Evolutionary conservation across 2,329 filamentous ascomycete genomes (phyloP).

Genomic region (Rutstroemia sp.): DNA sequence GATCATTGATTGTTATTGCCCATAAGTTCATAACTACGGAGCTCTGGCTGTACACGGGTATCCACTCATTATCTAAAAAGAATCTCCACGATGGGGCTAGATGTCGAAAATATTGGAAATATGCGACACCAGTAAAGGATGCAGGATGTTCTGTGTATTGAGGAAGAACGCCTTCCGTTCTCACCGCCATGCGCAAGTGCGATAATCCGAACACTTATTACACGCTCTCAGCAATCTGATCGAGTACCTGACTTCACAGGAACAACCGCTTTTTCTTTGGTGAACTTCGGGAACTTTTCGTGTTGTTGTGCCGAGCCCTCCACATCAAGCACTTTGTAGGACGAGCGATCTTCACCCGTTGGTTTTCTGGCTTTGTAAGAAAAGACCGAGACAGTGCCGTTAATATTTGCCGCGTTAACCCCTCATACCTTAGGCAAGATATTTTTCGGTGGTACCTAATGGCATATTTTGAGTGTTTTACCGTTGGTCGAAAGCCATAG

Average conservation of each 20-base stretch:
- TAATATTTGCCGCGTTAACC: background rate
- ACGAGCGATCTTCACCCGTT: background rate
- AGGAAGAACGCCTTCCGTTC: background rate
- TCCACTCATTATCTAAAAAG: constrained; percentile 3
- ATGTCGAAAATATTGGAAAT: background rate
- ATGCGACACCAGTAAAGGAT: background rate
- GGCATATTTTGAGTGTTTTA: too few species aligned
- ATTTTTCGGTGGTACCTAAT: too few species aligned
- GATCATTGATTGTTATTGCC: background rate
- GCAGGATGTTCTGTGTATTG: background rate
- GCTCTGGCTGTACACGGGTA: background rate
- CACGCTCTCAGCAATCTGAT: too few species aligned
- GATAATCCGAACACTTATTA: background rate
- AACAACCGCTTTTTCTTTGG: background rate
- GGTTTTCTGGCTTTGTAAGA: background rate
- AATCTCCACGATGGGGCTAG: background rate
- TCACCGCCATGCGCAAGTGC: background rate
- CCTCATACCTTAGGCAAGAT: background rate
- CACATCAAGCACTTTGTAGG: too few species aligned
- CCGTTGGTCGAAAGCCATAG: too few species aligned
- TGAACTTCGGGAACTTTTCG: background rate
- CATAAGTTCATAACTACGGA: background rate
- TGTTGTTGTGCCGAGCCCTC: background rate
- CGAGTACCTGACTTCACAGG: too few species aligned
- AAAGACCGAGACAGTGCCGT: background rate